These are phyloP conservation scores for Cryphonectria carpinicola DNA, from an alignment of 2,329 filamentous ascomycete genomes.

Conservation along the genomic window DNA sequence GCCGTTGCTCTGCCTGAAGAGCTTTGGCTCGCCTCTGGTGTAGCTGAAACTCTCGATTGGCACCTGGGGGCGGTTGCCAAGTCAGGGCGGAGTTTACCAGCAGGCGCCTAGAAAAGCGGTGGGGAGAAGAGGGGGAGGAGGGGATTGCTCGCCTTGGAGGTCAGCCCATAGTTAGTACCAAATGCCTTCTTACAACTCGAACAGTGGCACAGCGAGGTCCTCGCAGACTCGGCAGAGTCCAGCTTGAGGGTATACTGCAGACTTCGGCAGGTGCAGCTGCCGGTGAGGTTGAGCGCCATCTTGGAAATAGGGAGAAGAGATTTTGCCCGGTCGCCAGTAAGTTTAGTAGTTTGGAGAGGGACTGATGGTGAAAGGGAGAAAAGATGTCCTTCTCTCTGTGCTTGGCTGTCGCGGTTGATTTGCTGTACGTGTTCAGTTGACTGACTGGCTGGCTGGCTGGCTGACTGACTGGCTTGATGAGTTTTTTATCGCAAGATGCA, in stretches of 20 bases:
- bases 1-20: slow-evolving; percentile 39
- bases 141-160: slow-evolving; percentile 32
- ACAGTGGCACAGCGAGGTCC: slow-evolving; percentile 41
- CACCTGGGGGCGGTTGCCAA: slow-evolving; percentile 32
- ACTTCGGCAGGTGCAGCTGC: slow-evolving; percentile 34
- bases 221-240: slow-evolving; percentile 34
- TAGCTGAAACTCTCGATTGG: slow-evolving; percentile 36
- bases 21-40: slow-evolving; percentile 34
- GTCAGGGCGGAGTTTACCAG: no score
- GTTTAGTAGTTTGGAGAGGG: background rate
- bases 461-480: background rate
- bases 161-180: slow-evolving; percentile 41
- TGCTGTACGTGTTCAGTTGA: background rate
- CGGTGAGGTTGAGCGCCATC: slow-evolving; percentile 29
- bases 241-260: slow-evolving; percentile 36
- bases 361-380: background rate
- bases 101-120: no score
- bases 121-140: no score
- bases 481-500: background rate
- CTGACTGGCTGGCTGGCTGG: background rate
- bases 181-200: slow-evolving; percentile 40
- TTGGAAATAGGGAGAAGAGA: background rate
- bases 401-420: background rate
- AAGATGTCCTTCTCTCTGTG: background rate
- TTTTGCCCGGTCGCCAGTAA: no score